These are phyloP conservation scores for Apophysomyces sp. DNA, from an alignment of 371 early-diverging fungal genomes.

Conservation along the genomic window DNA sequence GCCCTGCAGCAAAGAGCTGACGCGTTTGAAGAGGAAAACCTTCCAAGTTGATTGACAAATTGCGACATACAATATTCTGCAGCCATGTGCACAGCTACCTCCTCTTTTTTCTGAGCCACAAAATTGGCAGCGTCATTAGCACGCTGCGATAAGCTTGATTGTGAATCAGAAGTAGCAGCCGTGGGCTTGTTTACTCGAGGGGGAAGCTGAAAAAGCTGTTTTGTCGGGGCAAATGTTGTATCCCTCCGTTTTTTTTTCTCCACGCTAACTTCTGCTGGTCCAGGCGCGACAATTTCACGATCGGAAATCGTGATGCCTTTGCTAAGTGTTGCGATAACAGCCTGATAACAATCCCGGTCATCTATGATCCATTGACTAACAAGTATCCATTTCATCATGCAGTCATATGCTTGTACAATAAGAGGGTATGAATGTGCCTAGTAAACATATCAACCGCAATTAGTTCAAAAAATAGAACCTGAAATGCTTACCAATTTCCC, in stretches of 20 bases:
- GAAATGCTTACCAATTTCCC: conserved; percentile 30
- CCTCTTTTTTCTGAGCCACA: conserved; percentile 33
- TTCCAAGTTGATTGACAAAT: conserved; percentile 68
- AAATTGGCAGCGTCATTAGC: neutral
- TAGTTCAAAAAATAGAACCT: no score
- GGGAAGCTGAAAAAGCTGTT: conserved; percentile 46
- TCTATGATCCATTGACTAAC: conserved; percentile 75
- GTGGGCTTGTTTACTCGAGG: conserved; percentile 31
- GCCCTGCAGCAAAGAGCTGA: conserved; percentile 59
- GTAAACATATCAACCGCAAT: neutral
- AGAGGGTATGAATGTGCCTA: conserved; percentile 51
- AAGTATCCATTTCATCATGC: conserved; percentile 74
- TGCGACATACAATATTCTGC: conserved; percentile 76
- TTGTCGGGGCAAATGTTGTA: conserved; percentile 44
- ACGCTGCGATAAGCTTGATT: neutral
- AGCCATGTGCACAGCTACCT: conserved; percentile 65
- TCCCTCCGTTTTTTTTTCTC: conserved; percentile 51
- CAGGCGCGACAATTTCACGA: conserved; percentile 28
- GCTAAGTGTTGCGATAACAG: conserved; percentile 67
- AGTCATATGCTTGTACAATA: conserved; percentile 74
- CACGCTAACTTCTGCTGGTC: neutral
- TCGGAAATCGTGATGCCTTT: conserved; percentile 71
- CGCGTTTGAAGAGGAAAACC: conserved; percentile 63
- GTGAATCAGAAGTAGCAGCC: conserved; percentile 5
- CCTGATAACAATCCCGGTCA: conserved; percentile 67